Percentiles rank a stretch among this genome's conserved stretches.
Evolutionary conservation across 2,329 filamentous ascomycete genomes (phyloP).

Genomic region (Colletotrichum horii): DNA sequence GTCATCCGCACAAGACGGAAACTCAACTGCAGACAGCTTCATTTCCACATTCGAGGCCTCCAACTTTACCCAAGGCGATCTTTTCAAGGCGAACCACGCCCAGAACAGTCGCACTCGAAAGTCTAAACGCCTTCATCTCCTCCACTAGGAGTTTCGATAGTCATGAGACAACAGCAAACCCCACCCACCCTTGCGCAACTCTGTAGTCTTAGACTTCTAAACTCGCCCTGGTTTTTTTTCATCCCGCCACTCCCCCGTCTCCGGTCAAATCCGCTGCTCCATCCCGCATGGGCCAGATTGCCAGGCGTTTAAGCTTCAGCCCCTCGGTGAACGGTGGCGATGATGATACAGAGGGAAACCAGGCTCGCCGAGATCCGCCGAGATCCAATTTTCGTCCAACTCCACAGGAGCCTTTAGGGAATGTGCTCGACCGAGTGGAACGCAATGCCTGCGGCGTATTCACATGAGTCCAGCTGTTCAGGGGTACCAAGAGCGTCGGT

Average conservation of each 20-base stretch:
- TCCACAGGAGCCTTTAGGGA: background rate
- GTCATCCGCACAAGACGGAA: background rate
- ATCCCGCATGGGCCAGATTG: background rate
- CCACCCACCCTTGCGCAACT: background rate
- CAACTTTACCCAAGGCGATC: background rate
- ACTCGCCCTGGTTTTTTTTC: background rate
- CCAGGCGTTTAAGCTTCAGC: background rate
- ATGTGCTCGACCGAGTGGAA: background rate
- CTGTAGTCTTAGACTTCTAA: background rate
- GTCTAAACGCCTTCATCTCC: background rate
- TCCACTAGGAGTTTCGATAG: background rate
- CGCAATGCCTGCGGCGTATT: background rate
- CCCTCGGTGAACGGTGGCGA: background rate
- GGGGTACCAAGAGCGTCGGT: background rate
- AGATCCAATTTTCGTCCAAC: background rate
- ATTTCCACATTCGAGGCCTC: background rate
- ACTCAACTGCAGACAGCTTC: background rate
- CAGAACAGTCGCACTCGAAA: background rate
- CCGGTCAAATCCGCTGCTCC: background rate
- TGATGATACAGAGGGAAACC: background rate
- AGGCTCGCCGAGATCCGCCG: background rate
- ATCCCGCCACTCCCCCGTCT: background rate
- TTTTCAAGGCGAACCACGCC: background rate
- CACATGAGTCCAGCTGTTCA: background rate
- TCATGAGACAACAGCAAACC: background rate